Percentiles rank a stretch among this genome's conserved stretches.
These are phyloP conservation scores for Cryphonectria carpinicola DNA, from an alignment of 2,329 filamentous ascomycete species.

Conservation along the genomic window DNA sequence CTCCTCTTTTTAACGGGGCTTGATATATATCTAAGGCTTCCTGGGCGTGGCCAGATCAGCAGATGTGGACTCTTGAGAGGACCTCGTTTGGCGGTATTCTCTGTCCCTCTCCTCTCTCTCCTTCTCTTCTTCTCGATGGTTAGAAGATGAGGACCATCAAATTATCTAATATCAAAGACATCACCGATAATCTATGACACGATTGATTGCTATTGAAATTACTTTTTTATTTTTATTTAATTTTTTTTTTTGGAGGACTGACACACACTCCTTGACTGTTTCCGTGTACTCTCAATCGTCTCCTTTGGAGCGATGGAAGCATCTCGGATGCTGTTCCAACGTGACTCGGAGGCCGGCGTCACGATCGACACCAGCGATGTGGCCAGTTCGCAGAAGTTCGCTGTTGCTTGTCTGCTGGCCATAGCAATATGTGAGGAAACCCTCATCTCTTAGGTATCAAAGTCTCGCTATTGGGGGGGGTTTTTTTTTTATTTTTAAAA, in stretches of 20 bases:
- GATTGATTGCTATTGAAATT: background rate
- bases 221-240: background rate
- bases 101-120: background rate
- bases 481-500: background rate
- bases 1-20: background rate
- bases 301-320: background rate
- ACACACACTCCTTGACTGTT: background rate
- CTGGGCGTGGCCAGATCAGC: background rate
- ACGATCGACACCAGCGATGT: slow-evolving; percentile 1
- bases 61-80: background rate
- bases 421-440: slow-evolving; percentile 22
- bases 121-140: background rate
- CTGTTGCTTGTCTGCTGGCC: slow-evolving; percentile 20
- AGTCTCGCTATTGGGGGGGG: background rate
- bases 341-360: slow-evolving; percentile 10
- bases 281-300: background rate
- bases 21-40: slow-evolving; percentile 1
- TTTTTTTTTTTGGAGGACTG: background rate
- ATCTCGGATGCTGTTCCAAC: slow-evolving; percentile 1
- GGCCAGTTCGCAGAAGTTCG: slow-evolving; percentile 16
- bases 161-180: background rate
- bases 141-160: background rate
- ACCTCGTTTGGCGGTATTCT: background rate
- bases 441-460: background rate
- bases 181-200: background rate